Percentiles rank a stretch among this genome's conserved stretches.
Conservation (phyloP, 176 grass and related monocot species). For the Ananas comosus region DNA sequence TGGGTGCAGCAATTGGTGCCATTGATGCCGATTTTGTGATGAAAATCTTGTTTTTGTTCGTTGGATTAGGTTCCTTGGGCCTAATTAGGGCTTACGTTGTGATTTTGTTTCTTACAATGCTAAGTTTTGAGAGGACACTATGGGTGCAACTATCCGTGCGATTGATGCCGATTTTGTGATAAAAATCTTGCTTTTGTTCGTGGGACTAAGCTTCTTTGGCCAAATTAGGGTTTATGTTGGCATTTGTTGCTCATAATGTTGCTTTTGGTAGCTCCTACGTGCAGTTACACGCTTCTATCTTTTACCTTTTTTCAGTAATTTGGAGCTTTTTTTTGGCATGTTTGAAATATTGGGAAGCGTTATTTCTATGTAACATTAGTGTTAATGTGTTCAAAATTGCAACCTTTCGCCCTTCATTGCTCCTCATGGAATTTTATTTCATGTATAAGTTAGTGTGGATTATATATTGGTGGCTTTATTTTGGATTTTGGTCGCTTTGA, state of each 20-base stretch:
- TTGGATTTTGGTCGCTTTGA: not conserved
- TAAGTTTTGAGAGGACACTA: not conserved
- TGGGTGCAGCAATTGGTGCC: not conserved
- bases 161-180: not conserved
- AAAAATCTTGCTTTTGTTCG: not conserved
- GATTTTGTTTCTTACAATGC: not conserved
- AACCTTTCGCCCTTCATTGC: not conserved
- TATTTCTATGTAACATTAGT: not conserved
- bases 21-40: not conserved
- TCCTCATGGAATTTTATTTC: not conserved
- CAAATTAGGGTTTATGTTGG: not conserved
- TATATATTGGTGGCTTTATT: not conserved
- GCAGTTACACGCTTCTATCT: not conserved
- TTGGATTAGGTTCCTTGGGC: not conserved
- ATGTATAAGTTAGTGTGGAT: not conserved
- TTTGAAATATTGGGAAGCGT: not conserved
- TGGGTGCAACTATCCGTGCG: not conserved
- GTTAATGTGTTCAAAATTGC: not conserved
- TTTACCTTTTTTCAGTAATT: not conserved
- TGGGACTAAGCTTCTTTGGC: not conserved
- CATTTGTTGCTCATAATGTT: not conserved
- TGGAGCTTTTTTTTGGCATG: not conserved
- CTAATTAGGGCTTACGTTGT: not conserved
- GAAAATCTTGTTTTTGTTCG: not conserved
- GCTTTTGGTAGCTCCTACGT: not conserved